Evolutionary conservation across 2,329 filamentous ascomycete genomes (phyloP), one percentile per base, ranked within the genome.

Genomic region (Nemania sp.): DNA sequence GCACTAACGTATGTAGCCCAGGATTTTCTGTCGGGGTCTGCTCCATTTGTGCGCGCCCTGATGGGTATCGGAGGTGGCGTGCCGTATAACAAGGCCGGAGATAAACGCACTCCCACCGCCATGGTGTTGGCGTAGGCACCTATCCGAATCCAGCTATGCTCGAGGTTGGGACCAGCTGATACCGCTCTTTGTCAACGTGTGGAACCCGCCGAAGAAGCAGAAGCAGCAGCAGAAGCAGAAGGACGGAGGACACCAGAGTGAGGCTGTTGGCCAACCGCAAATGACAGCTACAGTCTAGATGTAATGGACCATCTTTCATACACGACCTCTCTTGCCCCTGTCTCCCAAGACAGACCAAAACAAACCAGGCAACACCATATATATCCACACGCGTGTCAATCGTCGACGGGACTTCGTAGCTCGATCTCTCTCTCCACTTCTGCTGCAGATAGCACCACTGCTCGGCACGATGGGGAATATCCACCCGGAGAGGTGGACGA

Each of bases 21-120:
- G 61, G n/a, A 35, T 54, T n/a, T n/a, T n/a, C 29, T 55, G 42
- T 54, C 59, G 59, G 62, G 59, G 13, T 57, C 51, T 59, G 46
- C 46, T 56, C 57, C 54, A 61, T 54, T 57, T 40, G 43, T 55
- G 12, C 4, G 15, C 51, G 48, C 54, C 42, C 59, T 35, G 13
- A 51, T 43, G 37, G 42, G 52, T 42, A 50, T 59, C 40, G 52
- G 55, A 57, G 35, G 59, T 56, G 55, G 59, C 55, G 45, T 50
- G 20, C 47, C 21, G 29, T 55, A 48, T 25, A 55, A 18, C 58
- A 42, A 47, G 32, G 20, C 32, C 51, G 55, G 47, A 50, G 54
- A 54, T 59, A 62, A 53, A 45, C 46, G 18, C 55, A 51, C 34
- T 48, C 46, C n/a, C 50, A 42, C 54, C 32, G 25, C 29, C 40